phyloP scores from a whole-genome alignment of 1,284 basidiomycete species.

The Pseudozyma tsukubaensis region DNA sequence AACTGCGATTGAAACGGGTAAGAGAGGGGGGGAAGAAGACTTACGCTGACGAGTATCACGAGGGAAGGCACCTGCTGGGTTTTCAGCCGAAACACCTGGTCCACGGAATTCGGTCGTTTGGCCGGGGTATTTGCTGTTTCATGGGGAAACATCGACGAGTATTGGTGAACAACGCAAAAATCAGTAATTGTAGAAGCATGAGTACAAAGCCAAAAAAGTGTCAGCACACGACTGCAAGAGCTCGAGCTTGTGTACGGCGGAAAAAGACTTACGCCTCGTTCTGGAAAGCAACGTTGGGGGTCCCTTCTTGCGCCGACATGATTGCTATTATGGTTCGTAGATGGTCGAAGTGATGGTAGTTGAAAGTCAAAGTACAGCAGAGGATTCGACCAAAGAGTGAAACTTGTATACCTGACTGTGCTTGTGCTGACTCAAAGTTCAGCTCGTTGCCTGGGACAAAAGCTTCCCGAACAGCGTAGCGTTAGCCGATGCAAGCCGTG shows the following conservation, averaged over 20 bases:
- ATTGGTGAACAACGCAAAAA: too few relatives aligned
- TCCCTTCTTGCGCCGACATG: slow-evolving; percentile 40
- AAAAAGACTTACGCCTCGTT: slow-evolving; percentile 44
- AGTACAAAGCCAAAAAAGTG: neutral
- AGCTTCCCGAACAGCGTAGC: neutral
- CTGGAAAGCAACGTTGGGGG: slow-evolving; percentile 51
- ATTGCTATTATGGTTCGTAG: neutral
- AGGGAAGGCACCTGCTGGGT: slow-evolving; percentile 51
- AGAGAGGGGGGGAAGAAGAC: slow-evolving; percentile 1
- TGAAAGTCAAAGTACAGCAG: neutral
- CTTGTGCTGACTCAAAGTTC: slow-evolving; percentile 13
- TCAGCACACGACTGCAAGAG: neutral
- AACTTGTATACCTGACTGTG: neutral
- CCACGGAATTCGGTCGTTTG: slow-evolving; percentile 43
- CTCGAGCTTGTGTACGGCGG: neutral
- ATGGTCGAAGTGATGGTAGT: slow-evolving; percentile 5
- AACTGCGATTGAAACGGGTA: neutral
- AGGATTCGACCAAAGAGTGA: neutral
- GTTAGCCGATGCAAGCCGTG: neutral
- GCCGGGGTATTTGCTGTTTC: slow-evolving; percentile 38
- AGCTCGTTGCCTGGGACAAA: neutral
- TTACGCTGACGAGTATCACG: slow-evolving; percentile 39
- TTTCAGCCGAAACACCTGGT: slow-evolving; percentile 42
- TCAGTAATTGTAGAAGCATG: too few relatives aligned
- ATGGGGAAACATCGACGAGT: too few relatives aligned